Evolutionary conservation across 345 rosid species (phyloP).

Genomic region (Boechera stricta): DNA sequence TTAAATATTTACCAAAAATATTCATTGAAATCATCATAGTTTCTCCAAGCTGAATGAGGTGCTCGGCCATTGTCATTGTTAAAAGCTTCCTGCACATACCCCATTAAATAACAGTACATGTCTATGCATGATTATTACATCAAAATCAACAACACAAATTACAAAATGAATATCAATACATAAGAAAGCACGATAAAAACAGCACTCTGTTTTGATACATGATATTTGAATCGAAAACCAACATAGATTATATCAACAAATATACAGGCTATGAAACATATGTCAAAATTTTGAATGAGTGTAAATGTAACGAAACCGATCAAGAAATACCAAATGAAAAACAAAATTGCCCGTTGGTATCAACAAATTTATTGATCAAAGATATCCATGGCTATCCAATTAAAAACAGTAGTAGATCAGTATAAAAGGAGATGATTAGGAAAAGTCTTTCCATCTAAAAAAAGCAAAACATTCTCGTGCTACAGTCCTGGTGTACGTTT

Average conservation of each 20-base stretch:
- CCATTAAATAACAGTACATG: slow-evolving; percentile 6
- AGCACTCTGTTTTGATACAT: slow-evolving; percentile 21
- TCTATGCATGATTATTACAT: neutral
- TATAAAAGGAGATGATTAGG: slow-evolving; percentile 13
- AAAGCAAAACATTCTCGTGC: slow-evolving; percentile 20
- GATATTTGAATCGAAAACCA: slow-evolving; percentile 1
- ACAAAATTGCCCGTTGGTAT: neutral
- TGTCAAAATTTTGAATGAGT: slow-evolving; percentile 13
- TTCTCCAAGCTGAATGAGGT: slow-evolving; percentile 98
- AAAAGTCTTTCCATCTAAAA: slow-evolving; percentile 2
- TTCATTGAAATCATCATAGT: slow-evolving; percentile 97
- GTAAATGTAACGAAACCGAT: neutral
- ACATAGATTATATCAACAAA: slow-evolving; percentile 4
- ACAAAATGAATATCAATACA: slow-evolving; percentile 18
- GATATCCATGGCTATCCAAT: slow-evolving; percentile 22
- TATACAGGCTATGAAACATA: slow-evolving; percentile 21
- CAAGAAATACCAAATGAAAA: slow-evolving; percentile 11
- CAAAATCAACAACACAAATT: slow-evolving; percentile 17
- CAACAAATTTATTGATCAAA: slow-evolving; percentile 9
- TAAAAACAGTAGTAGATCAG: slow-evolving; percentile 26
- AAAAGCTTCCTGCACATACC: slow-evolving; percentile 73
- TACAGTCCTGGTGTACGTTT: neutral
- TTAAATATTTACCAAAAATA: slow-evolving; percentile 71
- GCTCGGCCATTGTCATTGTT: slow-evolving; percentile 93
- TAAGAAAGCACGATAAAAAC: slow-evolving; percentile 7